A percentile compares a stretch with the other conserved stretches of the same genome.
phyloP scores from a whole-genome alignment of 2,329 filamentous ascomycete genomes.

The Phyllosticta ampelicida region DNA sequence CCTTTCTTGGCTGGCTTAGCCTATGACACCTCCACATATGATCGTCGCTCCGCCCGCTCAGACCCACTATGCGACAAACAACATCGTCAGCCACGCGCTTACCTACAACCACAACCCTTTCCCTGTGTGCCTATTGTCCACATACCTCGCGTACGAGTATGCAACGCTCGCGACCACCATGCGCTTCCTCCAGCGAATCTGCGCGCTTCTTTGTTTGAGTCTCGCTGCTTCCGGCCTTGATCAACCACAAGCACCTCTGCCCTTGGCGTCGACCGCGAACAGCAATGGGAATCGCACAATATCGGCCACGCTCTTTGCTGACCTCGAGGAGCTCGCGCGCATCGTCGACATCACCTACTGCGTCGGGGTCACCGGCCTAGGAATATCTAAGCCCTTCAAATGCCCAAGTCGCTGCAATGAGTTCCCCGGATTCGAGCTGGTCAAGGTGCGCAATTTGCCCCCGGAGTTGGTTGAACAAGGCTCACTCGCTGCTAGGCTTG shows the following conservation, averaged over 20 bases:
- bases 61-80: background rate
- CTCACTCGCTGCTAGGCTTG: constrained; percentile 48
- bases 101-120: background rate
- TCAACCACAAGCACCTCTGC: constrained; percentile 15
- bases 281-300: constrained; percentile 31
- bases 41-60: background rate
- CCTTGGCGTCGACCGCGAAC: constrained; percentile 9
- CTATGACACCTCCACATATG: background rate
- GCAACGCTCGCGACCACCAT: constrained; percentile 4
- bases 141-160: constrained; percentile 5
- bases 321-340: constrained; percentile 78
- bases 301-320: constrained; percentile 57
- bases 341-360: constrained; percentile 94
- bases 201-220: constrained; percentile 1
- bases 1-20: background rate
- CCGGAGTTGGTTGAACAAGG: background rate
- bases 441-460: constrained; percentile 40
- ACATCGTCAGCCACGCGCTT: background rate
- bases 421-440: constrained; percentile 67
- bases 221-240: background rate
- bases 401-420: constrained; percentile 79
- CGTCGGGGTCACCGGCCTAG: constrained; percentile 73
- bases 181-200: constrained; percentile 5
- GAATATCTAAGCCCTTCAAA: constrained; percentile 70
- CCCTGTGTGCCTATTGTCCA: constrained; percentile 1